These are phyloP conservation scores for Hibiscus tridactylites DNA, from an alignment of 345 rosid genomes.

Conservation along the genomic window DNA sequence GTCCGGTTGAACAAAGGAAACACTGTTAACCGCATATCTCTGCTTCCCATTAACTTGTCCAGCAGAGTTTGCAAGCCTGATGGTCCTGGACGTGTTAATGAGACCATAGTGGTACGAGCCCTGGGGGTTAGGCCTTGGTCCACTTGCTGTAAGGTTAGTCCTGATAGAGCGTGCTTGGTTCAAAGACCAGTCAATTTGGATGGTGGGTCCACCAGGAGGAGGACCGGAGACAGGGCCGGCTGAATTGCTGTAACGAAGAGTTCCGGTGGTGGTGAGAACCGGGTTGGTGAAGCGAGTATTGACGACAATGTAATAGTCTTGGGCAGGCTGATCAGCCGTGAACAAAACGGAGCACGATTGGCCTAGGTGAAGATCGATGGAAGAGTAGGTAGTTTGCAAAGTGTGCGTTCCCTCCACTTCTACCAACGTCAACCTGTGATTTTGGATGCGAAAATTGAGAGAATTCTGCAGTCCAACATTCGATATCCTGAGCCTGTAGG, in stretches of 20 bases:
- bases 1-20: constrained; percentile 61
- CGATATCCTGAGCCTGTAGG: constrained; percentile 85
- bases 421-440: constrained; percentile 67
- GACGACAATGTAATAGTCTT: constrained; percentile 73
- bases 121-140: constrained; percentile 98
- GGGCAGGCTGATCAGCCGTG: constrained; percentile 83
- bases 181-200: constrained; percentile 77
- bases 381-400: constrained; percentile 65
- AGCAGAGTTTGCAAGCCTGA: constrained; percentile 63
- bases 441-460: constrained; percentile 85
- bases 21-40: constrained; percentile 81
- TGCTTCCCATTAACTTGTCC: constrained; percentile 84
- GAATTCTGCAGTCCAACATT: constrained; percentile 81
- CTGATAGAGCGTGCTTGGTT: constrained; percentile 94
- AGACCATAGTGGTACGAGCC: constrained; percentile 99
- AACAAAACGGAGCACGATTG: constrained; percentile 78
- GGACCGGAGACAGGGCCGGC: constrained; percentile 70
- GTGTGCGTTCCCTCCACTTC: constrained; percentile 98
- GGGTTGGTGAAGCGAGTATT: constrained; percentile 58
- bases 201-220: constrained; percentile 91
- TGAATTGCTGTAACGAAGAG: constrained; percentile 72
- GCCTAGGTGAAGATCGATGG: constrained; percentile 84
- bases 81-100: constrained; percentile 64
- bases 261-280: constrained; percentile 63
- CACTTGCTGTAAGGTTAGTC: constrained; percentile 93